Conservation (phyloP, 148 eudicot species). For the Fagopyrum homotropicum region DNA sequence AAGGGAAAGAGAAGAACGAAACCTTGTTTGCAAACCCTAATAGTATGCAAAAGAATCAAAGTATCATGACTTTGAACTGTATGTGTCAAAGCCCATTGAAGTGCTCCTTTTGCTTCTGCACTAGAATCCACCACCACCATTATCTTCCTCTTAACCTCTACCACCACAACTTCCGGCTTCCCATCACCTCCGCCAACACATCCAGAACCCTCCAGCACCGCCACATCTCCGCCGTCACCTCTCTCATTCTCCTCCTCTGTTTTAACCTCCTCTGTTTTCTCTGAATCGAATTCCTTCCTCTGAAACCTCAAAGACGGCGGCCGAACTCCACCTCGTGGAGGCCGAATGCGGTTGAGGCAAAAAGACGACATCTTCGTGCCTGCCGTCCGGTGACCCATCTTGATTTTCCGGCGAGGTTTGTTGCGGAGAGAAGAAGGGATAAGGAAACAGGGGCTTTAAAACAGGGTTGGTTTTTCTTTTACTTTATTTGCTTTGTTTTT, state of each 20-base stretch:
- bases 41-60: constrained; percentile 54
- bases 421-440: background rate
- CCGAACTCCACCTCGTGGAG: background rate
- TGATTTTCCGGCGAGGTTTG: constrained; percentile 6
- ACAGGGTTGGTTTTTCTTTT: constrained; percentile 3
- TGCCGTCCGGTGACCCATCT: constrained; percentile 7
- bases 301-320: constrained; percentile 4
- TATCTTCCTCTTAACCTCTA: constrained; percentile 41
- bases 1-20: constrained; percentile 13
- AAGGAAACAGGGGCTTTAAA: constrained; percentile 6
- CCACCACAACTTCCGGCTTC: background rate
- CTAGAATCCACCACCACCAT: constrained; percentile 79
- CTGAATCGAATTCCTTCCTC: background rate
- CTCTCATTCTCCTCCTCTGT: constrained; percentile 9
- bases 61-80: constrained; percentile 57
- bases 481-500: constrained; percentile 9
- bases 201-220: background rate
- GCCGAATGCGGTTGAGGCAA: constrained; percentile 18
- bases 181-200: background rate
- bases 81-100: constrained; percentile 81
- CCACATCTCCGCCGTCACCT: background rate
- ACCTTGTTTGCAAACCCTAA: constrained; percentile 47
- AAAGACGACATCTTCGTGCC: constrained; percentile 3
- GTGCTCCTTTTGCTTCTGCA: constrained; percentile 57
- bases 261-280: background rate